Evolutionary conservation across 768 basidiomycete genomes (phyloP), one percentile per base, ranked within the genome.

Genomic region (Pisolithus orientalis): DNA sequence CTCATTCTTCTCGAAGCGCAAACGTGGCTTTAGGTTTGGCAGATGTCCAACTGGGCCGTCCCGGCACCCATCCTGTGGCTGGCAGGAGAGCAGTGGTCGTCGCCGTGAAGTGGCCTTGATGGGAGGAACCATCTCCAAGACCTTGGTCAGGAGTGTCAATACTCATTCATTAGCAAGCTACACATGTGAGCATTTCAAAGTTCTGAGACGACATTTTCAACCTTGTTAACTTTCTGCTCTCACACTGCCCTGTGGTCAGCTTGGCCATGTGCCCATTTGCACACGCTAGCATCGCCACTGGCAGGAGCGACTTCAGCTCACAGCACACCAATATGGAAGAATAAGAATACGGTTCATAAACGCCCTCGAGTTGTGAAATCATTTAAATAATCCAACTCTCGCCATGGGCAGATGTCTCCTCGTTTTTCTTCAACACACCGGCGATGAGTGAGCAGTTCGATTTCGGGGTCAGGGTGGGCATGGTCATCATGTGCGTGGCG

Each of bases 401-500:
- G 16, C 44, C 32, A 21, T 8, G 8, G 6, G 32, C 37, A n/a
- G 28, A 28, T 46, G 51, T 27, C 37, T 29, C 9, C 21, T 21
- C 21, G 21, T 21, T 21, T 39, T 16, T 11, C 6, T 46, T 38
- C 37, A 39, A 31, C 31, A 11, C 24, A 6, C 24, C 5, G n/a
- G 17, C 21, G 13, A 13, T 8, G 25, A 25, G 3, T 24, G 16
- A 42, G 16, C 32, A 37, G 11, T 62, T 65, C 50, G 44, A 50
- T 49, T 68, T 63, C 53, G 54, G 58, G 8, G 57, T 51, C 17
- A 62, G 68, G 46, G 47, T 70, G 16, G 69, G 69, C 21, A 45
- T 70, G 37, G 55, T 63, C 21, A 64, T 70, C 55, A 62, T 67
- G 28, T 62, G 67, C 37, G 59, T 67, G 53, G 48, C 61, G 13